A percentile compares a stretch with the other conserved stretches of the same genome.
These are phyloP conservation scores for Sungouiozyma ichnusensis DNA, from an alignment of 805 yeast species.

Conservation along the genomic window DNA sequence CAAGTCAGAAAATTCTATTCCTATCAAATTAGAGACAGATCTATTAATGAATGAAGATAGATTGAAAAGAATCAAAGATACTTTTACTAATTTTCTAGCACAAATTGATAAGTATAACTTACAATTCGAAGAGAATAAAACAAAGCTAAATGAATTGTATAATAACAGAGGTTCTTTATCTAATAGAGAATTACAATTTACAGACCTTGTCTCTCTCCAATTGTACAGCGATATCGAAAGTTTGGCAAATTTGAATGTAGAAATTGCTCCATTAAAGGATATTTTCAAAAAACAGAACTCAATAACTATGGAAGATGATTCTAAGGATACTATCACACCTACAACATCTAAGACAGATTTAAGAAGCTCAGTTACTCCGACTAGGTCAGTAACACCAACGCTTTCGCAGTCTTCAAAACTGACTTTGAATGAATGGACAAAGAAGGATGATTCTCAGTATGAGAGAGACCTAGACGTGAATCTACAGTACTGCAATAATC, in stretches of 20 bases:
- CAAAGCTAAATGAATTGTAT: slow-evolving; percentile 17
- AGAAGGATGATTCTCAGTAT: slow-evolving; percentile 25
- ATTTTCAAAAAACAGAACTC: slow-evolving; percentile 21
- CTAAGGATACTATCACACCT: slow-evolving; percentile 1
- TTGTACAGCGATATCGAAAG: slow-evolving; percentile 24
- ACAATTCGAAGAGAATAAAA: slow-evolving; percentile 14
- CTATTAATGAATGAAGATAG: slow-evolving; percentile 17
- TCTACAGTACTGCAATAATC: slow-evolving; percentile 20
- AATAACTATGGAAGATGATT: slow-evolving; percentile 14
- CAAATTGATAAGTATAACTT: slow-evolving; percentile 7
- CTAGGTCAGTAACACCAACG: slow-evolving; percentile 4
- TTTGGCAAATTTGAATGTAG: slow-evolving; percentile 17
- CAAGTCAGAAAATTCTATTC: slow-evolving; percentile 28
- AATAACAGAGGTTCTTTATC: slow-evolving; percentile 10
- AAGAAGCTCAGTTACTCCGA: neutral
- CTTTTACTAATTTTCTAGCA: slow-evolving; percentile 9
- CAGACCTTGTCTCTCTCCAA: slow-evolving; percentile 19
- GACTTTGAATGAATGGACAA: slow-evolving; percentile 22
- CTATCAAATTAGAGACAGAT: slow-evolving; percentile 30
- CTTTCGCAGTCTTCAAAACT: slow-evolving; percentile 12
- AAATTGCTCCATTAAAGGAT: slow-evolving; percentile 10
- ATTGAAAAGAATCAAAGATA: slow-evolving; percentile 11
- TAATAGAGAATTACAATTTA: slow-evolving; percentile 18
- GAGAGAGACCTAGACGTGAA: slow-evolving; percentile 13
- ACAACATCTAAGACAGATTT: neutral